Conservation (phyloP, 306 rosid genomes). For the Prunus kanzakura region DNA sequence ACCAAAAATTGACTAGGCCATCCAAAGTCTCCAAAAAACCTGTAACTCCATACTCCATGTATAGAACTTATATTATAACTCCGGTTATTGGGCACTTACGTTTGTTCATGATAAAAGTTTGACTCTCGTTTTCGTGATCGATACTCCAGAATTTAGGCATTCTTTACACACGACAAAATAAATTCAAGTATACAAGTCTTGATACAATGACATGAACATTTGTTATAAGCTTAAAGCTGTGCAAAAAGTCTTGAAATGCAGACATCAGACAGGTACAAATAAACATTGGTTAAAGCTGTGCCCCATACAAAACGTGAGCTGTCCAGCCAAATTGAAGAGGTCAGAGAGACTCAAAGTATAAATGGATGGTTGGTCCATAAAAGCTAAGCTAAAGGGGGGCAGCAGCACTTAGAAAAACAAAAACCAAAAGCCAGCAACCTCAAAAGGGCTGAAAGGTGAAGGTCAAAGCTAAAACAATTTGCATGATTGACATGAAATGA, state of each 20-base stretch:
- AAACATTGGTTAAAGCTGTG: conserved; percentile 1
- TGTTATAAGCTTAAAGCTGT: neutral
- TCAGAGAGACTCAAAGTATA: too few relatives aligned
- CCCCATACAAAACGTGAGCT: conserved; percentile 1
- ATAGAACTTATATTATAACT: neutral
- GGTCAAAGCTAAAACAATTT: conserved; percentile 44
- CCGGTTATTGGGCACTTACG: neutral
- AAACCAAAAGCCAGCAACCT: conserved; percentile 36
- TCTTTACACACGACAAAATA: too few relatives aligned
- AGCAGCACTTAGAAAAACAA: conserved; percentile 38
- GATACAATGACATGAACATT: neutral
- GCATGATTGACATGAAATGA: conserved; percentile 49
- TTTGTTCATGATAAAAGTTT: too few relatives aligned
- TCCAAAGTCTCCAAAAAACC: neutral
- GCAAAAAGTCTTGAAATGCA: neutral
- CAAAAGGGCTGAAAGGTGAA: conserved; percentile 87
- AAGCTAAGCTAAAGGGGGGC: conserved; percentile 24
- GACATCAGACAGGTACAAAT: neutral
- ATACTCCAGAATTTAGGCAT: too few relatives aligned
- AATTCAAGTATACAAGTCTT: neutral
- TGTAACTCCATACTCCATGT: too few relatives aligned
- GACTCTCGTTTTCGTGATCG: neutral
- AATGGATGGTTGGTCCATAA: conserved; percentile 29
- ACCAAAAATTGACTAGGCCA: neutral
- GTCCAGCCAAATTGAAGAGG: conserved; percentile 6